These are phyloP conservation scores for Entomortierella chlamydospora DNA, from an alignment of 192 early-diverging fungal genomes.

Conservation along the genomic window DNA sequence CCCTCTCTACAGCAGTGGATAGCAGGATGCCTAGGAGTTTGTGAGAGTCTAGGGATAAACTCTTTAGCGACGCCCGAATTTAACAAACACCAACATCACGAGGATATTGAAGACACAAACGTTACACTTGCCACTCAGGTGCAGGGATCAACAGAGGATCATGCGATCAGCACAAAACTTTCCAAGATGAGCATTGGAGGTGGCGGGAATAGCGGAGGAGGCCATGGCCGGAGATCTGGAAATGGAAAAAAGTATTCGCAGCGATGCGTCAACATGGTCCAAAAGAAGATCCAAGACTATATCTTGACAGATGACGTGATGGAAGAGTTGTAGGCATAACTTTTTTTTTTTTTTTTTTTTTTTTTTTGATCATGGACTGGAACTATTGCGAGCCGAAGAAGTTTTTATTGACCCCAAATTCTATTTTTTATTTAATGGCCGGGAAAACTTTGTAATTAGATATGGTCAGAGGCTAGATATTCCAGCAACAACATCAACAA, in stretches of 20 bases:
- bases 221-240: constrained; percentile 16
- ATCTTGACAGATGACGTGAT: constrained; percentile 46
- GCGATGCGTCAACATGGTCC: constrained; percentile 33
- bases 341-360: neutral
- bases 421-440: neutral
- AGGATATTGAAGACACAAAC: neutral
- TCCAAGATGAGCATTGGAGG: neutral
- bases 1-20: constrained; percentile 41
- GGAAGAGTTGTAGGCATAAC: constrained; percentile 38
- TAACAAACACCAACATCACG: neutral
- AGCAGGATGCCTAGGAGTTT: constrained; percentile 35
- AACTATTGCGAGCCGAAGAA: too few species aligned
- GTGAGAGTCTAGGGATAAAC: constrained; percentile 27
- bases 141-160: constrained; percentile 7
- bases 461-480: constrained; percentile 33
- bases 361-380: neutral
- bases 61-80: constrained; percentile 1
- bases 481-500: constrained; percentile 7
- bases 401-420: neutral
- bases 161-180: neutral
- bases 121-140: too few species aligned
- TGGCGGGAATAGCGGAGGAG: neutral
- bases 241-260: constrained; percentile 35
- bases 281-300: constrained; percentile 44
- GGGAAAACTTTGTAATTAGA: constrained; percentile 3